Percentiles rank a stretch among this genome's conserved stretches.
These are phyloP conservation scores for Russula abietina DNA, from an alignment of 768 basidiomycete genomes.

Conservation along the genomic window DNA sequence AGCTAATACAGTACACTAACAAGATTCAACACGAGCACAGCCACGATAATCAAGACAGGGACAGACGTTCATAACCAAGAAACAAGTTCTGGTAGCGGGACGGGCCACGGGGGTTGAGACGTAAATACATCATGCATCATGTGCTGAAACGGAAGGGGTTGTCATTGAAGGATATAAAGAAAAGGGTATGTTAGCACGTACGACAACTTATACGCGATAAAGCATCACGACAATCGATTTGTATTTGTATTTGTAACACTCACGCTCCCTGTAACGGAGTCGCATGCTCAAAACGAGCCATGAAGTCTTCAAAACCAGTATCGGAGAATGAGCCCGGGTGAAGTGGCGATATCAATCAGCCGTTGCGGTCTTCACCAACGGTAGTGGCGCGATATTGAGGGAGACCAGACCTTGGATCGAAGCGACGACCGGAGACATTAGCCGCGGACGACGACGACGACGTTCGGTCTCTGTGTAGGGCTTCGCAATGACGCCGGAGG, in stretches of 20 bases:
- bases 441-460: background rate
- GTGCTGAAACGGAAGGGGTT: background rate
- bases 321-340: no score
- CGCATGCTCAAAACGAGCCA: no score
- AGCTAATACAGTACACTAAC: no score
- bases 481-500: background rate
- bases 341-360: no score
- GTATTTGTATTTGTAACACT: no score
- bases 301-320: no score
- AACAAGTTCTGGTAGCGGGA: no score
- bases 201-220: background rate
- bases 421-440: background rate
- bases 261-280: no score
- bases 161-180: background rate
- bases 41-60: no score
- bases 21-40: no score
- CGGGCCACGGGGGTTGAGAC: background rate
- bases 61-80: no score
- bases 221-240: background rate
- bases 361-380: background rate
- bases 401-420: background rate
- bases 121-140: background rate
- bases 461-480: background rate
- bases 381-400: background rate
- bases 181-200: background rate